Percentiles rank a stretch among this genome's conserved stretches.
Evolutionary conservation across 352 stramenopile genomes (phyloP).

Genomic region (Phytopythium vexans): DNA sequence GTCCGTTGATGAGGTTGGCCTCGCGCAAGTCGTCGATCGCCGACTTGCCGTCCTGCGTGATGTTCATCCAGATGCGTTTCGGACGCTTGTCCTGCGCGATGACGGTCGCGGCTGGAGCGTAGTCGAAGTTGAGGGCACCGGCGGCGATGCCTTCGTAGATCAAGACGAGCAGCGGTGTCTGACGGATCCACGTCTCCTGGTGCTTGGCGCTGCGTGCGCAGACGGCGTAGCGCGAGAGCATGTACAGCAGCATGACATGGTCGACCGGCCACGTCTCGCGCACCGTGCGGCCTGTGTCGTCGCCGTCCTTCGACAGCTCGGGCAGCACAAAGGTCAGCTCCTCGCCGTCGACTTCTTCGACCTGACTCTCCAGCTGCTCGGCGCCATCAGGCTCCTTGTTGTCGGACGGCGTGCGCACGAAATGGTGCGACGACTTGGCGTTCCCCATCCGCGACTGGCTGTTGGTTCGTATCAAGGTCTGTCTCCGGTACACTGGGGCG

Average conservation of each 20-base stretch:
- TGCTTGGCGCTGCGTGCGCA: conserved; percentile 71
- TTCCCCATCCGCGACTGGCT: conserved; percentile 7
- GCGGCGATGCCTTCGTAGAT: conserved; percentile 68
- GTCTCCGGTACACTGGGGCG: conserved; percentile 5
- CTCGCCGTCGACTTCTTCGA: conserved; percentile 10
- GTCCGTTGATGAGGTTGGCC: conserved; percentile 53
- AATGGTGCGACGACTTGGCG: not conserved
- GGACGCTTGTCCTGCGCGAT: conserved; percentile 48
- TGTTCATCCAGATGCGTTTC: conserved; percentile 67
- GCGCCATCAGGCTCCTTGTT: not conserved
- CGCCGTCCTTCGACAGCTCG: conserved; percentile 44
- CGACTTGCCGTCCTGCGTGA: conserved; percentile 60
- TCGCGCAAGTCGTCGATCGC: conserved; percentile 62
- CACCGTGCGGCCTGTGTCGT: conserved; percentile 36
- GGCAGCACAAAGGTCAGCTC: conserved; percentile 54
- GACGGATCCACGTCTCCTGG: conserved; percentile 93
- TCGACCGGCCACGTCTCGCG: conserved; percentile 50
- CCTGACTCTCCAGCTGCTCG: not conserved
- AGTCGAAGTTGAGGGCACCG: conserved; percentile 59
- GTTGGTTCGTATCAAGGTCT: conserved; percentile 5
- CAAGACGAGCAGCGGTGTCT: conserved; percentile 92
- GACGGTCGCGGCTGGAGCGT: conserved; percentile 50
- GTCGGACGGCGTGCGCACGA: not conserved
- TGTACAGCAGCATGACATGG: conserved; percentile 59
- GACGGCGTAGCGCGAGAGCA: conserved; percentile 34